Percentiles rank a stretch among this genome's conserved stretches.
Evolutionary conservation across 2,329 filamentous ascomycete genomes (phyloP).

Genomic region (Diaporthe vexans): DNA sequence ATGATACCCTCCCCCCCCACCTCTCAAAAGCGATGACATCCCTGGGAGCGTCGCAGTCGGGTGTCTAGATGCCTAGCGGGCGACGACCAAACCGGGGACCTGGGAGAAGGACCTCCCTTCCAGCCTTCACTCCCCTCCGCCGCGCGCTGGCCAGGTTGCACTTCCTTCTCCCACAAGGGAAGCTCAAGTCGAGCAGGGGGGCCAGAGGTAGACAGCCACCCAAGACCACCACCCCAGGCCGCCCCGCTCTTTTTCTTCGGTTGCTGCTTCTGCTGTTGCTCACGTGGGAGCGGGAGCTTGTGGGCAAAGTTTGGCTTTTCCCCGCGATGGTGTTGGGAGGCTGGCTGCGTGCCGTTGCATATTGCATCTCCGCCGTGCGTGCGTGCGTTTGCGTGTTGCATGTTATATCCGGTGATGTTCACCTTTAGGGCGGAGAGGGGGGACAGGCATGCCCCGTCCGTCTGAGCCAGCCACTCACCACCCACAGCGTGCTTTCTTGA

Average conservation of each 20-base stretch:
- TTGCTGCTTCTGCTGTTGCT: neutral
- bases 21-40: neutral
- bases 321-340: neutral
- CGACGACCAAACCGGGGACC: slow-evolving; percentile 11
- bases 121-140: neutral
- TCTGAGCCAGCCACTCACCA: neutral
- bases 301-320: slow-evolving; percentile 5
- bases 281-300: slow-evolving; percentile 25
- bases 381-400: neutral
- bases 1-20: slow-evolving; percentile 3
- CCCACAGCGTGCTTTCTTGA: neutral
- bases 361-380: neutral
- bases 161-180: neutral
- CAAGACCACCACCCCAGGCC: neutral
- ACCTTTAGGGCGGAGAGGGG: neutral
- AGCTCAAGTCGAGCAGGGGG: neutral
- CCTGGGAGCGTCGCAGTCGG: slow-evolving; percentile 4
- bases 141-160: neutral
- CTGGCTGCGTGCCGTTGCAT: neutral
- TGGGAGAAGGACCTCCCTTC: neutral
- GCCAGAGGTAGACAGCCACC: too few species aligned
- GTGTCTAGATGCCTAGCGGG: slow-evolving; percentile 1
- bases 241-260: neutral
- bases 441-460: too few species aligned
- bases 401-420: neutral